Evolutionary conservation across 169 alveolate genomes (phyloP).

Genomic region (Plasmodium cynomolgi): DNA sequence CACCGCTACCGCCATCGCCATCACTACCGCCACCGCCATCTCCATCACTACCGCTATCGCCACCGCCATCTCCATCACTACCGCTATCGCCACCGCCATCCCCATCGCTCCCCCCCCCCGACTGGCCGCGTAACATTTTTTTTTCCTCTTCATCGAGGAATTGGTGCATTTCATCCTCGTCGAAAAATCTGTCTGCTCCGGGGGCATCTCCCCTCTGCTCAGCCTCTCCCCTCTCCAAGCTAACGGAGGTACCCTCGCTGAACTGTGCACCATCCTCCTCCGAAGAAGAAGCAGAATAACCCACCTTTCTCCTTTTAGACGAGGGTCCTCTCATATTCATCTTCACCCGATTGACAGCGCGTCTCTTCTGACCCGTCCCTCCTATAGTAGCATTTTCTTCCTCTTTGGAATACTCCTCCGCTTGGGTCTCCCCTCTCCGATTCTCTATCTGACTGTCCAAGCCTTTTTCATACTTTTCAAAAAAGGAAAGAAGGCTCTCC

Average conservation of each 20-base stretch:
- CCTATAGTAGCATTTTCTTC: not conserved
- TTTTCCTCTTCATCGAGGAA: constrained; percentile 34
- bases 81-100: not conserved
- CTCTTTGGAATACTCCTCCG: not conserved
- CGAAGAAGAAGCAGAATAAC: no score
- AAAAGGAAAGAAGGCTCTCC: constrained; percentile 1
- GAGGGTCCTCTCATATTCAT: not conserved
- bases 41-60: not conserved
- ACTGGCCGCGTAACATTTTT: not conserved
- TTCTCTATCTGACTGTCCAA: not conserved
- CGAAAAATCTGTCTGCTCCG: constrained; percentile 27
- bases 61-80: constrained; percentile 19
- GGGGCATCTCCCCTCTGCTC: not conserved
- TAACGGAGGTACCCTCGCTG: not conserved
- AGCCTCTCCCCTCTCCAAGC: not conserved
- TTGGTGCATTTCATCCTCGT: constrained; percentile 40
- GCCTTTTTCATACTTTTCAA: constrained; percentile 16
- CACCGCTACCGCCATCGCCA: constrained; percentile 23
- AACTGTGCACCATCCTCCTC: not conserved
- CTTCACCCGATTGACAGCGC: not conserved
- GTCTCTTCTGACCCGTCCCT: not conserved
- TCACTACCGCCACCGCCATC: not conserved
- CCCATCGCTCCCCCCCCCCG: not conserved
- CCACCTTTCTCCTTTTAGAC: not conserved
- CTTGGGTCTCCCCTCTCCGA: not conserved